Evolutionary conservation across 371 early-diverging fungal species (phyloP), one percentile per base, ranked within the genome.

Genomic region (Nosema muscidifuracis): DNA sequence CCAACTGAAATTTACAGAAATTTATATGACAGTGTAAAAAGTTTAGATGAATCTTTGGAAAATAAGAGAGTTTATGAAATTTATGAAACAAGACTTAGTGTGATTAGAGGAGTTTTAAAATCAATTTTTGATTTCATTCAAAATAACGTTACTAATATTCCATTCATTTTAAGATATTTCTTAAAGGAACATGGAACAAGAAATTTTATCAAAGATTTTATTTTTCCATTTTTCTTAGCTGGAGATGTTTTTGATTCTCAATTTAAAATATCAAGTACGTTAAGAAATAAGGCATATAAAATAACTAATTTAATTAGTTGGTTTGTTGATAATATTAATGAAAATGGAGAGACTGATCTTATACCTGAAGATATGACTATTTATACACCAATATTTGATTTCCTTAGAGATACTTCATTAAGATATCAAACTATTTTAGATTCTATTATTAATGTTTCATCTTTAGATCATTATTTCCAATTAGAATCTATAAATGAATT

Each of bases 401-500:
- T 26, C 26, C 30, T 47, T n/a, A 28, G 7, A 53, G 28, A 53
- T 7, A 22, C 30, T 24, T 26, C 16, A 6, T 6, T 24, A 12
- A 53, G 24, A 50, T 70, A 51, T 71, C 24, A 20, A 30, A 20
- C 36, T 33, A 28, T 40, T 56, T 10, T 73, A 13, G n/a, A 36
- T 18, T 72, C 80, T 83, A 90, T 91, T 6, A 87, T 89, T 15
- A 87, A 88, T 53, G 91, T 92, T 4, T 86, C 84, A 26, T 87
- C 89, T 24, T 89, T 92, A 12, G 92, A 93, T 76, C 86, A 87
- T 38, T 87, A 90, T 76, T 93, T 92, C 82, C 88, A 88, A 47
- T 90, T 94, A 73, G 89, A 92, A 82, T 88, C 89, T 75, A 89
- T 88, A 74, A 85, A 87, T 2, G 94, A 95, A 72, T 85, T 91